Percentiles rank a stretch among this genome's conserved stretches.
Evolutionary conservation across 2,329 filamentous ascomycete species (phyloP).

Genomic region (Colletotrichum spaethianum): DNA sequence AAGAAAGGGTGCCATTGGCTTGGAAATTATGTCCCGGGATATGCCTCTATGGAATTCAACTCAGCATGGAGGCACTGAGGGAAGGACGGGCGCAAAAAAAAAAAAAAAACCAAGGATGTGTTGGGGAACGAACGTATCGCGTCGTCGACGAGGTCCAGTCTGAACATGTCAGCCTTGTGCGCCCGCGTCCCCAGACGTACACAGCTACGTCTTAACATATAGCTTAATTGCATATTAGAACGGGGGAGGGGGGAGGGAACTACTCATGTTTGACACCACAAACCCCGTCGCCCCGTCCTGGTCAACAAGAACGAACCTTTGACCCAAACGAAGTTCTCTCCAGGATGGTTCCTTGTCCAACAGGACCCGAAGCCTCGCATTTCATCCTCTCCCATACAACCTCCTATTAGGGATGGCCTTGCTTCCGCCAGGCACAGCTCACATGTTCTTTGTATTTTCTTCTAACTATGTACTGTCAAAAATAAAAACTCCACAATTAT

Average conservation of each 20-base stretch:
- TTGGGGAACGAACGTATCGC: neutral
- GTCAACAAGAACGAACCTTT: neutral
- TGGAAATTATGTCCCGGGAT: neutral
- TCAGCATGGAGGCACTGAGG: neutral
- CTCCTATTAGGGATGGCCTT: slow-evolving; percentile 16
- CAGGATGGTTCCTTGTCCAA: neutral
- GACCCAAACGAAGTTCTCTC: neutral
- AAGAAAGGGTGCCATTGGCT: neutral
- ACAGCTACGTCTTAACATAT: neutral
- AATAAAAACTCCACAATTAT: neutral
- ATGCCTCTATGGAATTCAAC: neutral
- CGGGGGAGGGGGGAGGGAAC: neutral
- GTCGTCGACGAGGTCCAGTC: neutral
- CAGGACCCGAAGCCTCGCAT: neutral
- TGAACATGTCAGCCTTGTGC: neutral
- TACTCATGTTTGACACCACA: neutral
- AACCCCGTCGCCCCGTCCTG: neutral
- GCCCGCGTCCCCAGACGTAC: neutral
- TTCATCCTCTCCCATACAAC: neutral
- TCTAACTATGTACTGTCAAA: slow-evolving; percentile 5
- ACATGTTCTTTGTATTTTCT: slow-evolving; percentile 4
- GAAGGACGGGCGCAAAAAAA: neutral
- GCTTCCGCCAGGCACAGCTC: slow-evolving; percentile 32
- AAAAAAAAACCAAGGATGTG: neutral
- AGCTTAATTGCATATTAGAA: neutral